Evolutionary conservation across 352 stramenopile genomes (phyloP), one percentile per base, ranked within the genome.

Genomic region (Phytopythium ostracodes): DNA sequence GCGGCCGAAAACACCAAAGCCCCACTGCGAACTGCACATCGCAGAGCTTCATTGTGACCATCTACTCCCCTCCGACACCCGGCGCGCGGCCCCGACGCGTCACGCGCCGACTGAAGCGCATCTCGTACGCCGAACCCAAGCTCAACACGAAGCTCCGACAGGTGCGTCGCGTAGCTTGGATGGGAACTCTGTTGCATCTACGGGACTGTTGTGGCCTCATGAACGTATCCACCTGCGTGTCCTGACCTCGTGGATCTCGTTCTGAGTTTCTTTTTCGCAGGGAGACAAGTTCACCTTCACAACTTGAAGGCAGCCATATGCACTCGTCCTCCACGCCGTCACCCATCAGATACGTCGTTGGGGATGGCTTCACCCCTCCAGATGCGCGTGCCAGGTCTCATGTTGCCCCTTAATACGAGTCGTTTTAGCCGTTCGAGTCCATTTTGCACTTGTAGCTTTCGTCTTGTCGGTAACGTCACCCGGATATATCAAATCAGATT

Each of bases 251-350:
- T 20, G 46, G 11, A 7, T n/a, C 22, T 4, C 46, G 46, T 33
- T 42, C 44, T 68, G 56, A 64, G 27, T 24, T 29, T 25, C 15
- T 59, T 56, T 22, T 56, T 60, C 56, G 31, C 58, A 92, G 82
- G 82, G 82, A 36, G 82, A 92, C 66, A 81, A 82, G 64, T 89
- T 88, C 60, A 92, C 82, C 52, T 92, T 92, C 76, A 90, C 73
- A 17, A 82, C 71, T 25, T 91, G 71, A 87, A 54, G 17, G 43
- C 20, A 68, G 56, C 62, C 60, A 70, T 64, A 70, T 64, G 33
- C n/a, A 38, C 52, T 36, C 29, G 27, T 29, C 36, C 31, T 43
- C 42, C 46, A n/a, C 52, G 17, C 53, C 52, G 54, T 49, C 31
- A 57, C 51, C 31, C 31, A 35, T 25, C 18, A 47, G 42, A 47